Base-by-base conservation (phyloP, 352 stramenopile species). In the Phytophthora sojae region DNA sequence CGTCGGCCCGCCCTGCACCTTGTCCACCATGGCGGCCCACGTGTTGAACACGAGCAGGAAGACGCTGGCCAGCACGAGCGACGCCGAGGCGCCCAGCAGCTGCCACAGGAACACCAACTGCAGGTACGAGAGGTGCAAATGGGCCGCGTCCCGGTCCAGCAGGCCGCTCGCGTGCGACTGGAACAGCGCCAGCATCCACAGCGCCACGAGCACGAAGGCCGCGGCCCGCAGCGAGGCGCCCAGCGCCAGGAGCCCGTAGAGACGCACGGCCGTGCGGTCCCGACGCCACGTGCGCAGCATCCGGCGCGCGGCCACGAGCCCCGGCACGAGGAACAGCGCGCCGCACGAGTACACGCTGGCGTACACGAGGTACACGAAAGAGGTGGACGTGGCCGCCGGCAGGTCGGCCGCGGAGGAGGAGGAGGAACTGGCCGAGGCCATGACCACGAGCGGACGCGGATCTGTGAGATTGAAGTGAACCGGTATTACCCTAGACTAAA, bases 41-140 rank as follows among this genome's bases (percentile, higher is more conserved):
- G 83, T 91, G 54, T 88, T 89, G 64, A 91, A 88, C 35, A 91
- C 74, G 26, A 91, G 56, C 35, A 91, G 62, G 63, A 91, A 88
- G 23, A 89, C 81, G 26, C 77, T 69, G 44, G 78, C 75, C 19
- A 91, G 71, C 37, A 81, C 73, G 14, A 85, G 63, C 1, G 83
- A 81, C 9, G 67, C 78, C 9, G 82, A 54, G 61, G 85, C 80
- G 21, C 81, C 74, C 19, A 91, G 67, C 7, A 78, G 57, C 37
- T 91, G 79, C 83, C 83, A 91, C 35, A 81, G 50, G 29, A 85
- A 83, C 26, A 91, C 79, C 55, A 91, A 44, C 61, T 89, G 68
- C 35, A 88, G 70, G 61, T 91, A 91, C 25, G 83, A 82, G 8
- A 91, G 63, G 49, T 90, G 82, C 21, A 90, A 47, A 42, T 87